Base-by-base conservation (phyloP, 1,139 yeast species). In the Trichomonascaceae sp. region DNA sequence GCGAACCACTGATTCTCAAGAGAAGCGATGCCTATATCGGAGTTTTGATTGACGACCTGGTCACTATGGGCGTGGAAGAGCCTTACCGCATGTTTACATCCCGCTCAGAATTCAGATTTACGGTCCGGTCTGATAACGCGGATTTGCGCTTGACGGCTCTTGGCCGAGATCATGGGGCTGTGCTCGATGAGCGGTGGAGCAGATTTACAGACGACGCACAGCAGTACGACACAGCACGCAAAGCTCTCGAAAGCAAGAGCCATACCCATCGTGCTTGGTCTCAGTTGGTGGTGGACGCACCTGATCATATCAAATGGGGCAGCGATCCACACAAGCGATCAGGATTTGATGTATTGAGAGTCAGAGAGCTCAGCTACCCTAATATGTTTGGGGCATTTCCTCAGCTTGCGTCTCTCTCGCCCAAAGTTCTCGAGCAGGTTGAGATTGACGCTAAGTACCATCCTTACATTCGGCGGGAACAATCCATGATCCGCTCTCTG, bases 51-150 rank as follows among this genome's bases (percentile, higher is more conserved):
- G 98, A 92, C 56, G 99, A 92, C 58, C 64, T 92, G 45, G 80
- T 85, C 26, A 87, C 96, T 1, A 84, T 85, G 57, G 99, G 98
- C 14, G 95, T 92, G 1, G 87, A 79, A 40, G 99, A 92, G 52
- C 99, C 99, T 1, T 92, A 92, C 54, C 66, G 99, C 42, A 92
- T 92, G 98, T 92, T 92, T 51, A 92, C 98, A 0, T 84, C 96
- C 2, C 68, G 99, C 36, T 81, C 94, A 0, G 99, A 92, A 52
- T 92, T 84, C 54, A 66, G 98, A 49, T 72, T 92, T 29, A 76
- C 87, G 18, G 79, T 85, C 5, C 66, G 99, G 38, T 76, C 95
- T 1, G 98, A 92, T 54, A 92, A 89, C 59, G 98, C 99, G 0
- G 97, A 92, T 50, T 54, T 67, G 37, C 63, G 99, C 39, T 60